Percentiles rank a stretch among this genome's conserved stretches.
phyloP scores from a whole-genome alignment of 768 basidiomycete genomes.

The Fomitopsis serialis region DNA sequence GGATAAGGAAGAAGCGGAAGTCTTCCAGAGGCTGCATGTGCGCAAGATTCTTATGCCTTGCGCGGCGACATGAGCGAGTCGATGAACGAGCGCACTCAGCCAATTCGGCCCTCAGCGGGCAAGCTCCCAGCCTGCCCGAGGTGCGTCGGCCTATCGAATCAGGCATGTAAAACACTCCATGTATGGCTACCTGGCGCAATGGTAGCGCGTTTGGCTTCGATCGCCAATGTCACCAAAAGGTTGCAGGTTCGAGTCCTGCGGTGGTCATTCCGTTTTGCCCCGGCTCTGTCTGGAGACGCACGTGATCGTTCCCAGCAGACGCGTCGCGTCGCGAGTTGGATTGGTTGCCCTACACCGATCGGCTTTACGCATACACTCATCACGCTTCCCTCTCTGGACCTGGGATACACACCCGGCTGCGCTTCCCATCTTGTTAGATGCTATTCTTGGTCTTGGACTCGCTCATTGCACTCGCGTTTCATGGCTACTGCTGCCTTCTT shows the following conservation, averaged over 20 bases:
- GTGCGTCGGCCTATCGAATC: neutral
- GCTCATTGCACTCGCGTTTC: neutral
- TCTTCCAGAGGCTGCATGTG: slow-evolving; percentile 14
- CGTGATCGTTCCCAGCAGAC: neutral
- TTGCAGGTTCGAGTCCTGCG: slow-evolving; percentile 97
- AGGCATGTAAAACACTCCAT: neutral
- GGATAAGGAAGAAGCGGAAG: slow-evolving; percentile 8
- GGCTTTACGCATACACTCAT: neutral
- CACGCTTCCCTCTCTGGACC: neutral
- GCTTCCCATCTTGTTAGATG: neutral
- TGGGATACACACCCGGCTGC: neutral
- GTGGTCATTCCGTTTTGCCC: slow-evolving; percentile 47
- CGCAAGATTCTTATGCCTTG: slow-evolving; percentile 4
- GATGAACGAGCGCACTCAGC: neutral
- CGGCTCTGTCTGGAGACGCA: neutral
- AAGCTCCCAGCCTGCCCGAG: neutral
- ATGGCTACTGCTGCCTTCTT: slow-evolving; percentile 39
- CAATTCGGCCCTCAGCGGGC: no score
- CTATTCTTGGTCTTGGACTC: neutral
- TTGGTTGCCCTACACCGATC: neutral
- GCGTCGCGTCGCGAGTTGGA: neutral
- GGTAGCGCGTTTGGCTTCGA: slow-evolving; percentile 96
- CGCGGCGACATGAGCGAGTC: slow-evolving; percentile 9
- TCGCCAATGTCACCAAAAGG: slow-evolving; percentile 67
- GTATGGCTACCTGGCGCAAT: slow-evolving; percentile 79